phyloP scores from a whole-genome alignment of 805 yeast species.

The Jamesozyma jinghongensis region DNA sequence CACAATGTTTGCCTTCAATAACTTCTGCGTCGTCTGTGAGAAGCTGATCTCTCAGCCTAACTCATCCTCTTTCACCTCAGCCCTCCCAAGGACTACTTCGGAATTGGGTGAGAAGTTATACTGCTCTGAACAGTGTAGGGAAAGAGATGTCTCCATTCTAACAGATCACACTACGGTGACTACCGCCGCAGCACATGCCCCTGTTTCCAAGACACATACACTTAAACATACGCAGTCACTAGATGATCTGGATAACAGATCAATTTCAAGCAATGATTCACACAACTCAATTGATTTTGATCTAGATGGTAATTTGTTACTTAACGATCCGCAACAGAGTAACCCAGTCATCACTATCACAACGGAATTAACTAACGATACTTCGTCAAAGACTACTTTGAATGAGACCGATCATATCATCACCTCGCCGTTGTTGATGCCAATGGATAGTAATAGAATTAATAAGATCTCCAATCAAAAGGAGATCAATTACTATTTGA shows the following conservation, averaged over 20 bases:
- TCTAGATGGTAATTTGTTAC: background rate
- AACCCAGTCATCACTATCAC: constrained; percentile 2
- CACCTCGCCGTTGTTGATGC: constrained; percentile 19
- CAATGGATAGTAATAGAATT: constrained; percentile 4
- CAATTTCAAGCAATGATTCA: too few species aligned
- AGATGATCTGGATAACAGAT: too few species aligned
- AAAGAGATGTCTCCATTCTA: constrained; percentile 9
- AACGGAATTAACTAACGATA: constrained; percentile 2
- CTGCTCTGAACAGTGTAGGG: constrained; percentile 21
- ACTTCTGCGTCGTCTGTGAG: constrained; percentile 52
- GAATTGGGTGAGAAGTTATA: constrained; percentile 11
- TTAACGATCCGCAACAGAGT: background rate
- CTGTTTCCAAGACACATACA: too few species aligned
- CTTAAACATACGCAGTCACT: too few species aligned
- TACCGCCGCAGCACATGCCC: too few species aligned
- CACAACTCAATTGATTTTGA: background rate
- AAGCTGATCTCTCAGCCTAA: constrained; percentile 13
- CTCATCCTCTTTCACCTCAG: too few species aligned
- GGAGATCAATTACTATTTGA: background rate
- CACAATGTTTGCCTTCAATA: constrained; percentile 34
- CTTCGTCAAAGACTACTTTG: constrained; percentile 5
- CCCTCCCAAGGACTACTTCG: background rate
- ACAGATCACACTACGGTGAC: background rate
- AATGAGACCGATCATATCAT: constrained; percentile 15
- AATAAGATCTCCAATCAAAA: background rate